Conservation (phyloP, 2,329 filamentous ascomycete genomes). For the Reticulascus tulasneorum region DNA sequence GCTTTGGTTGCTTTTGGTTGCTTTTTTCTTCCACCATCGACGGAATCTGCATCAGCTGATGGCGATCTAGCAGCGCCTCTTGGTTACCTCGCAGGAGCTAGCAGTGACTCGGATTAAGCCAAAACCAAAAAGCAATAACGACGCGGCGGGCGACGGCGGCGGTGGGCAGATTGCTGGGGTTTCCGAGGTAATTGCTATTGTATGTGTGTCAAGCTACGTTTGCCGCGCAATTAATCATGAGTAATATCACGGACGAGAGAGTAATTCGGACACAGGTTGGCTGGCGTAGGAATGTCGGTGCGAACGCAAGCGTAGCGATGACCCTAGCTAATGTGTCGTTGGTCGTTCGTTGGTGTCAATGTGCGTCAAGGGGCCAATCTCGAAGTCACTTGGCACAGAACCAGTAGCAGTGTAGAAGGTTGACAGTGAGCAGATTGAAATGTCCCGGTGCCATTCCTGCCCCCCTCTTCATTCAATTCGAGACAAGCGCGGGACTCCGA, state of each 20-base stretch:
- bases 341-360: background rate
- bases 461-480: constrained; percentile 5
- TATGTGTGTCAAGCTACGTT: constrained; percentile 1
- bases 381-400: background rate
- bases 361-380: background rate
- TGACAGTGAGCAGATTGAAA: constrained; percentile 5
- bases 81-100: constrained; percentile 3
- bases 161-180: too few relatives aligned
- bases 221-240: constrained; percentile 1
- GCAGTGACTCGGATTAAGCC: constrained; percentile 1
- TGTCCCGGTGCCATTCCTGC: constrained; percentile 11
- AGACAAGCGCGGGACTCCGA: constrained; percentile 13
- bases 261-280: constrained; percentile 10
- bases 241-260: background rate
- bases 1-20: too few relatives aligned
- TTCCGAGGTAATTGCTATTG: too few relatives aligned
- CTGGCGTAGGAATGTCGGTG: too few relatives aligned
- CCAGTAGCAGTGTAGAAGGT: constrained; percentile 3
- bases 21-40: constrained; percentile 2
- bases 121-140: constrained; percentile 1
- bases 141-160: too few relatives aligned
- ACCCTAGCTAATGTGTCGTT: constrained; percentile 2
- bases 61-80: constrained; percentile 2
- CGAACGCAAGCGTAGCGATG: too few relatives aligned
- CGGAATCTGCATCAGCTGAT: constrained; percentile 11